These are phyloP conservation scores for Epithele typhae DNA, from an alignment of 768 basidiomycete genomes.

Conservation along the genomic window DNA sequence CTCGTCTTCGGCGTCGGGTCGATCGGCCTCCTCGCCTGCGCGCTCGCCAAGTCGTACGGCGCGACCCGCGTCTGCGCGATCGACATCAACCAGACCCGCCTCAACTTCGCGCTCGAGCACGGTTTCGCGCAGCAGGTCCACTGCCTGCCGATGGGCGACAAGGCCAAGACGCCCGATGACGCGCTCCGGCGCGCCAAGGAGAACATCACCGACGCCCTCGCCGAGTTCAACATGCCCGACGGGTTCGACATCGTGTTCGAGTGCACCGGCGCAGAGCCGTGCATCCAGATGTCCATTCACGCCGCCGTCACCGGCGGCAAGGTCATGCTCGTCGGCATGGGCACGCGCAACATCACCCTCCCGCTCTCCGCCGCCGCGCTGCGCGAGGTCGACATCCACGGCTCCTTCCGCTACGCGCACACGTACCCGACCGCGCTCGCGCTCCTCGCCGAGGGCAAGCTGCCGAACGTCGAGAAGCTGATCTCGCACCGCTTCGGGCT, in stretches of 20 bases:
- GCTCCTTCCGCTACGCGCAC: conserved; percentile 88
- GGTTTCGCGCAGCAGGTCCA: conserved; percentile 77
- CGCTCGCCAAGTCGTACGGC: conserved; percentile 69
- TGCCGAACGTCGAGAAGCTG: conserved; percentile 64
- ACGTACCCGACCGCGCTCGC: conserved; percentile 85
- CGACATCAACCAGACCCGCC: conserved; percentile 81
- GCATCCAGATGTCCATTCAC: conserved; percentile 87
- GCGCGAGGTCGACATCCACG: conserved; percentile 90
- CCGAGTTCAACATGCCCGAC: conserved; percentile 54
- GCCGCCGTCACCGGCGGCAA: conserved; percentile 81
- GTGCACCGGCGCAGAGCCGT: conserved; percentile 90
- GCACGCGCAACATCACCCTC: conserved; percentile 72
- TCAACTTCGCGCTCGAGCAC: conserved; percentile 70
- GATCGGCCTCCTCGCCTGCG: conserved; percentile 87
- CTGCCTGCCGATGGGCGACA: conserved; percentile 45
- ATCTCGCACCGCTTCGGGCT: conserved; percentile 76
- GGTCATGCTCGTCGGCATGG: conserved; percentile 96
- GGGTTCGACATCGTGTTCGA: conserved; percentile 95
- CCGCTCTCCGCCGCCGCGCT: conserved; percentile 81
- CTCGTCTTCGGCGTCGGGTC: conserved; percentile 92
- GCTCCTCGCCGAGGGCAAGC: conserved; percentile 58
- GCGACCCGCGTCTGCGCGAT: conserved; percentile 69
- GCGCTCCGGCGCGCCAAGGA: conserved; percentile 59
- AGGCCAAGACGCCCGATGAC: conserved; percentile 49
- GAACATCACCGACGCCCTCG: conserved; percentile 45